Conservation (phyloP, 2,329 filamentous ascomycete genomes). For the Triangularia setosa region DNA sequence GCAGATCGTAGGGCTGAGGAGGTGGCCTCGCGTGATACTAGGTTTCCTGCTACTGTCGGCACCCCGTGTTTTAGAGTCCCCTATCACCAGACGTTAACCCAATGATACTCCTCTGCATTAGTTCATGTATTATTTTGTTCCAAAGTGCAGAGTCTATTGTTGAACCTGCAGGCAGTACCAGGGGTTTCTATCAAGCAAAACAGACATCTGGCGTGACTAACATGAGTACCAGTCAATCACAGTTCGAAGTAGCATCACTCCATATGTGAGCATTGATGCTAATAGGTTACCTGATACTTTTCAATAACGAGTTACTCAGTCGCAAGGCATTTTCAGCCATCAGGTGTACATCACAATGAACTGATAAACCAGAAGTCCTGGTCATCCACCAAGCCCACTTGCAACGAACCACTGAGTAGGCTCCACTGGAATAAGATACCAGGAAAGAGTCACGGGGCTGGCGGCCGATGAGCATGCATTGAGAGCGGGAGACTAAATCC, state of each 20-base stretch:
- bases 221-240: too few relatives aligned
- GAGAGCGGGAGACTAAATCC: not conserved
- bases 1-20: not conserved
- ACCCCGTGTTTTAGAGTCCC: too few relatives aligned
- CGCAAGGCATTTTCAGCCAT: not conserved
- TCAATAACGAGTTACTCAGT: not conserved
- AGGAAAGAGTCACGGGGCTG: not conserved
- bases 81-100: too few relatives aligned
- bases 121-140: not conserved
- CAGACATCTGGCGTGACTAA: too few relatives aligned
- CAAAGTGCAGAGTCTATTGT: not conserved
- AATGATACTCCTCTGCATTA: not conserved
- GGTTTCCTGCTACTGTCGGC: too few relatives aligned
- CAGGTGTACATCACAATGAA: not conserved
- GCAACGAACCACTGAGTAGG: too few relatives aligned
- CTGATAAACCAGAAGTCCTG: not conserved
- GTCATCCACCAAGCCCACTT: not conserved
- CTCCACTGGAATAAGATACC: too few relatives aligned
- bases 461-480: not conserved
- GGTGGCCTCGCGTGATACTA: not conserved
- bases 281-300: too few relatives aligned
- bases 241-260: too few relatives aligned
- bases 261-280: too few relatives aligned
- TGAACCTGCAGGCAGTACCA: too few relatives aligned
- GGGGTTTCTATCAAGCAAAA: too few relatives aligned